These are phyloP conservation scores for Cinnamomum chago DNA, from an alignment of 164 flowering plant species.

Conservation along the genomic window DNA sequence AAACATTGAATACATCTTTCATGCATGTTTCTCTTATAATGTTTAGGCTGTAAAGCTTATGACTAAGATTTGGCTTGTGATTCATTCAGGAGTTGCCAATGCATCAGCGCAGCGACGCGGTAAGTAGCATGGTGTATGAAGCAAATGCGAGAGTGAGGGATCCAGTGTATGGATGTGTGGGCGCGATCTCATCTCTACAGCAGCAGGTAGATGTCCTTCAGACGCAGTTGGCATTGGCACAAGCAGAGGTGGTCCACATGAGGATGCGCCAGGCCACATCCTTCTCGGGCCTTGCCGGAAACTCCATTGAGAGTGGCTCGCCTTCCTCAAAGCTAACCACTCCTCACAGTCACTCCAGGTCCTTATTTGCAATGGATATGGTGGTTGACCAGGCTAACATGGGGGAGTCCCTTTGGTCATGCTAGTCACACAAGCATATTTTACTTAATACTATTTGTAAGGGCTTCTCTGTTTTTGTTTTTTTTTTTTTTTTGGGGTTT, in stretches of 20 bases:
- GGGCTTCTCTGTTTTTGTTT: neutral
- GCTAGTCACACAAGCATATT: conserved; percentile 20
- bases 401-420: conserved; percentile 63
- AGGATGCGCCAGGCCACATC: conserved; percentile 38
- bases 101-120: conserved; percentile 70
- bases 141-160: conserved; percentile 82
- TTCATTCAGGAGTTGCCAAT: conserved; percentile 52
- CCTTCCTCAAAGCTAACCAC: conserved; percentile 21
- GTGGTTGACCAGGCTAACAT: conserved; percentile 36
- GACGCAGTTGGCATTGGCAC: conserved; percentile 65
- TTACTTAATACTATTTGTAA: neutral
- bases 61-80: neutral
- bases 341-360: conserved; percentile 19
- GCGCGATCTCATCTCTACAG: conserved; percentile 74
- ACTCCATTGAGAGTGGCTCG: conserved; percentile 17
- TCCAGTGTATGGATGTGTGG: conserved; percentile 86
- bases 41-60: too few species aligned
- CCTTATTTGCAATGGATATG: conserved; percentile 42
- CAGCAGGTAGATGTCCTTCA: conserved; percentile 63
- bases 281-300: conserved; percentile 5
- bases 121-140: conserved; percentile 84
- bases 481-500: neutral
- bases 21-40: too few species aligned
- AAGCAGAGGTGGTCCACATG: conserved; percentile 75
- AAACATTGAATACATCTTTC: too few species aligned